Evolutionary conservation across 2,329 filamentous ascomycete species (phyloP).

Genomic region (Fusarium concolor): DNA sequence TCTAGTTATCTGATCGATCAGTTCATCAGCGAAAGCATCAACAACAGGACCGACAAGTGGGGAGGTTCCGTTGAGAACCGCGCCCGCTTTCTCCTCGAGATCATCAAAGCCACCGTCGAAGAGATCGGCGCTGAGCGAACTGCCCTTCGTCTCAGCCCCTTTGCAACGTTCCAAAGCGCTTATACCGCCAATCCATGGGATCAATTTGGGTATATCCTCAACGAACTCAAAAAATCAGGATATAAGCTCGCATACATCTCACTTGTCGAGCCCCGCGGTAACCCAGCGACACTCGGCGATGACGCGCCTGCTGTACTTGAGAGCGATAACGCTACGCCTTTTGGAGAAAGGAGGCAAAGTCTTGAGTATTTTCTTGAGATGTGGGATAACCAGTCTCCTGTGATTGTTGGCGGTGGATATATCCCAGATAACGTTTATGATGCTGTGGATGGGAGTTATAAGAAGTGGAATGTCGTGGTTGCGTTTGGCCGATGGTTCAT

Average conservation of each 20-base stretch:
- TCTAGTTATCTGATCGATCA: constrained; percentile 66
- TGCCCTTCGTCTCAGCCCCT: constrained; percentile 69
- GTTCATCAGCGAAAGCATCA: constrained; percentile 66
- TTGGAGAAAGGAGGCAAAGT: constrained; percentile 48
- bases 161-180: constrained; percentile 47
- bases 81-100: constrained; percentile 62
- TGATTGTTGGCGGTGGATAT: constrained; percentile 51
- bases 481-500: constrained; percentile 52
- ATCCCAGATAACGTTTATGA: constrained; percentile 39
- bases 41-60: constrained; percentile 65
- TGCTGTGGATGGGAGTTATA: constrained; percentile 42
- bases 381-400: constrained; percentile 50
- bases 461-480: constrained; percentile 45
- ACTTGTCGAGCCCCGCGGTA: constrained; percentile 51
- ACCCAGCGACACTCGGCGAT: constrained; percentile 49
- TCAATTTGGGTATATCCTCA: constrained; percentile 46
- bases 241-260: constrained; percentile 52
- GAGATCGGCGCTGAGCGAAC: constrained; percentile 62
- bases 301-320: constrained; percentile 37
- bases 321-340: constrained; percentile 11
- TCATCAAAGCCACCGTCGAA: constrained; percentile 55
- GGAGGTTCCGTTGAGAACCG: constrained; percentile 67
- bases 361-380: constrained; percentile 49
- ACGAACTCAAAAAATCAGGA: constrained; percentile 41
- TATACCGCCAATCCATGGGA: constrained; percentile 46